Percentiles rank a stretch among this genome's conserved stretches.
phyloP scores from a whole-genome alignment of 352 stramenopile species.

The Pythium volutum region DNA sequence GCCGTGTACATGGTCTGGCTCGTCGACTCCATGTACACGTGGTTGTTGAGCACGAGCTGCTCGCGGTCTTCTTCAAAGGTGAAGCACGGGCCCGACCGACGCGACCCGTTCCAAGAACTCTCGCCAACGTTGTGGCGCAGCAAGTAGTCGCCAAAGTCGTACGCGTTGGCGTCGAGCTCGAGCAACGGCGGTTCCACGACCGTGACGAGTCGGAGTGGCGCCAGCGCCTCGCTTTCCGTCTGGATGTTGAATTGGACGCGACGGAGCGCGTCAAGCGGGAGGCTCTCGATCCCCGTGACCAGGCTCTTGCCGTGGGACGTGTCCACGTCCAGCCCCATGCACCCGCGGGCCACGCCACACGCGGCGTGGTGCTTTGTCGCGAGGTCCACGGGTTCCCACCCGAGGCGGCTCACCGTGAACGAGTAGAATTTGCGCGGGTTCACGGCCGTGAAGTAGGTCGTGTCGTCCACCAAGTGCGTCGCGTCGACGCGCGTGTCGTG shows the following conservation, averaged over 20 bases:
- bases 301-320: not conserved
- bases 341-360: not conserved
- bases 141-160: not conserved
- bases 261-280: not conserved
- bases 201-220: not conserved
- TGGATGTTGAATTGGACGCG: too few relatives aligned
- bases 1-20: not conserved
- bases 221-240: not conserved
- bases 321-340: not conserved
- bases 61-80: constrained; percentile 1
- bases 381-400: not conserved
- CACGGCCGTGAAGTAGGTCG: too few relatives aligned
- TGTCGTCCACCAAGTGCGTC: not conserved
- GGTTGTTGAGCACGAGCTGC: constrained; percentile 13
- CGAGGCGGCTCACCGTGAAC: not conserved
- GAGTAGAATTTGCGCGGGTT: constrained; percentile 4
- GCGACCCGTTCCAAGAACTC: not conserved
- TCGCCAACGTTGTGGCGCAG: constrained; percentile 3
- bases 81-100: not conserved
- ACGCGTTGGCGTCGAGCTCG: not conserved
- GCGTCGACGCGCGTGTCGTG: not conserved
- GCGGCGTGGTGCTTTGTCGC: not conserved
- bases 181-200: not conserved
- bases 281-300: not conserved
- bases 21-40: constrained; percentile 7